Base-by-base conservation (phyloP, 2,329 filamentous ascomycete genomes). In the Zalaria obscura region DNA sequence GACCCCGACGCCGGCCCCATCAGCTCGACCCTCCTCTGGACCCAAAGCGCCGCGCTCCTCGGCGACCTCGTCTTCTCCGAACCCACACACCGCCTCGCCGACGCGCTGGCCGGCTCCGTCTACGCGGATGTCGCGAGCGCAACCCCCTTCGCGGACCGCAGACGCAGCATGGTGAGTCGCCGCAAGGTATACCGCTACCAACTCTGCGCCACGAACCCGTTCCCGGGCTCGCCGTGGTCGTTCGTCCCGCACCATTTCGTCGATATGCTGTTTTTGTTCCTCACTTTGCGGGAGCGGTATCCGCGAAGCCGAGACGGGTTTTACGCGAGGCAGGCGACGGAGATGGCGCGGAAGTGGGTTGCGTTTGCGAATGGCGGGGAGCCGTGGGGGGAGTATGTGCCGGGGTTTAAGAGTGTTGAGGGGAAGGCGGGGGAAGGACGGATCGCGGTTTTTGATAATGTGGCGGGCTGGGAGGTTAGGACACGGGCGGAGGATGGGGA, bases 141-240 rank as follows among this genome's bases (percentile, higher is more conserved):
- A 18, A 18, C 18, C 18, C 18, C 18, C 18, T 2, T 18, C 18
- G 18, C 18, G 18, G 18, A 18, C 18, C 18, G 18, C 18, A 18
- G 18, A 18, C 18, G 18, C 18, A 18, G 18, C 18, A 18, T 18
- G 18, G 18, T 18, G 18, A n/a, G 29, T 7, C 29, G 29, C n/a
- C 29, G 29, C 3, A 54, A 52, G 1, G 56, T 72, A 53, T 62
- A 62, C 42, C 53, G 63, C 4, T 67, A 66, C 45, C 57, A 62
- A 35, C 67, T 69, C 56, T 67, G 68, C 43, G 66, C 68, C 43
- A 55, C 54, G 0, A 70, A 69, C 44, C 64, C 66, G 0, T 70
- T 64, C 62, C 57, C 63, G 1, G 67, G 66, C 0, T 53, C 54
- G 48, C 51, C 59, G 64, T 43, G 62, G 61, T 1, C 47, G 52